Percentiles rank a stretch among this genome's conserved stretches.
phyloP scores from a whole-genome alignment of 495 filamentous ascomycete genomes.

The Trichoderma virens region DNA sequence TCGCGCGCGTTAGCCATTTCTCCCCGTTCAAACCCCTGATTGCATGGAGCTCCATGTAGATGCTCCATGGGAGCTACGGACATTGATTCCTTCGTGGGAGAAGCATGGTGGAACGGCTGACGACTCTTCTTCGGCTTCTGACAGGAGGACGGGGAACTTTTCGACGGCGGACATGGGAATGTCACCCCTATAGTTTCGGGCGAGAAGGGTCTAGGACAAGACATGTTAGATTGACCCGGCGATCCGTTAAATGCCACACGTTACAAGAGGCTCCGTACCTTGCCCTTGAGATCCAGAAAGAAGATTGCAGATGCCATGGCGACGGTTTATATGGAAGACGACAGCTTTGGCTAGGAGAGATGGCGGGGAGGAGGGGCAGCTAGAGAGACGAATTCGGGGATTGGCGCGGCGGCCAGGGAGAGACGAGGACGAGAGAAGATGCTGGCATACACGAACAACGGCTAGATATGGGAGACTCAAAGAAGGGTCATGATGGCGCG shows the following conservation, averaged over 20 bases:
- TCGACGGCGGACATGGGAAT: slow-evolving; percentile 99
- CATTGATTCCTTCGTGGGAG: slow-evolving; percentile 97
- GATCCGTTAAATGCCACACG: neutral
- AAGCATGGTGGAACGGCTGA: slow-evolving; percentile 97
- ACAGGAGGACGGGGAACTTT: slow-evolving; percentile 93
- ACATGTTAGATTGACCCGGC: slow-evolving; percentile 9
- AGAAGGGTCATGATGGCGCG: neutral
- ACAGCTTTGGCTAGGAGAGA: slow-evolving; percentile 2
- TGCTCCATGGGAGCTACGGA: slow-evolving; percentile 33
- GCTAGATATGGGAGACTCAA: neutral
- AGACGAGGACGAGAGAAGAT: neutral
- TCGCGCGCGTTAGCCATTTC: slow-evolving; percentile 12
- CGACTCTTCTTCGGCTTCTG: slow-evolving; percentile 98
- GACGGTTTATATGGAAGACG: slow-evolving; percentile 13
- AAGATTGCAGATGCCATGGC: slow-evolving; percentile 96
- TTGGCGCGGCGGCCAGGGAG: slow-evolving; percentile 9
- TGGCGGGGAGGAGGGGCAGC: slow-evolving; percentile 9
- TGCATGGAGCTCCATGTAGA: too few species aligned
- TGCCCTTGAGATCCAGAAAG: slow-evolving; percentile 99
- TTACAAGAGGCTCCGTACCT: slow-evolving; percentile 48
- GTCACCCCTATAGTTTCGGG: slow-evolving; percentile 97
- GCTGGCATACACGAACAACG: neutral
- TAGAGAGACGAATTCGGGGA: neutral
- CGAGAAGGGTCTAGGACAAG: slow-evolving; percentile 76
- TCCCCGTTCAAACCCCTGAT: neutral